phyloP scores from a whole-genome alignment of 2,329 filamentous ascomycete species.

The Neopestalotiopsis clavispora region DNA sequence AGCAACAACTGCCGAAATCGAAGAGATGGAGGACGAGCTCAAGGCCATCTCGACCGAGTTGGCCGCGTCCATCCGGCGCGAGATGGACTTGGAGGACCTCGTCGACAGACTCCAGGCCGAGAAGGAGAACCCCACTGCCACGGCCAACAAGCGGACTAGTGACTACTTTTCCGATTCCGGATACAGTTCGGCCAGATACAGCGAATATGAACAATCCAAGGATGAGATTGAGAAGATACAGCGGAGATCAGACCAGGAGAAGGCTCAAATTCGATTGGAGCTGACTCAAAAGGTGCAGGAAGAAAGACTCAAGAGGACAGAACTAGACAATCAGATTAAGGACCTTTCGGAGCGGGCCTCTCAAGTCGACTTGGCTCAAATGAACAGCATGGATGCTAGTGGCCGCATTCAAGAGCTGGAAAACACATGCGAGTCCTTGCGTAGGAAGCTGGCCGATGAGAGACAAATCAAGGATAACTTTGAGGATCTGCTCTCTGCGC shows the following conservation, averaged over 20 bases:
- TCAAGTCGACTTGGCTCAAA: slow-evolving; percentile 59
- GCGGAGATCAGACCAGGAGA: slow-evolving; percentile 86
- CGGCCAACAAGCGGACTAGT: slow-evolving; percentile 76
- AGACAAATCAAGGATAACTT: slow-evolving; percentile 89
- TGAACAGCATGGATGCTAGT: slow-evolving; percentile 60
- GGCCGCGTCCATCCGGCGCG: slow-evolving; percentile 87
- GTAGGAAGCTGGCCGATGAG: slow-evolving; percentile 83
- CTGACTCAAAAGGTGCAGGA: slow-evolving; percentile 87
- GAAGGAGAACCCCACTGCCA: slow-evolving; percentile 58
- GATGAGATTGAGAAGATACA: slow-evolving; percentile 84
- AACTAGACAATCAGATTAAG: slow-evolving; percentile 83
- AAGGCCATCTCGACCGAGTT: slow-evolving; percentile 92
- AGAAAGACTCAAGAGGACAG: slow-evolving; percentile 76
- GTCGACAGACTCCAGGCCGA: slow-evolving; percentile 89
- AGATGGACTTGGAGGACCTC: slow-evolving; percentile 96
- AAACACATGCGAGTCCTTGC: slow-evolving; percentile 78
- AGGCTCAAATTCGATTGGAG: slow-evolving; percentile 83
- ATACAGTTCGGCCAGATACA: slow-evolving; percentile 80
- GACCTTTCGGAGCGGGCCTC: slow-evolving; percentile 80
- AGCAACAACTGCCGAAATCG: slow-evolving; percentile 62
- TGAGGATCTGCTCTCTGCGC: slow-evolving; percentile 84
- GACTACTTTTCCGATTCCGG: slow-evolving; percentile 99
- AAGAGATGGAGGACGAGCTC: slow-evolving; percentile 93
- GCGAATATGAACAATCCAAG: slow-evolving; percentile 65
- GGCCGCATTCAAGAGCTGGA: slow-evolving; percentile 79